Evolutionary conservation across 2,329 filamentous ascomycete species (phyloP), one percentile per base, ranked within the genome.

Genomic region (Aureobasidium mangrovei): DNA sequence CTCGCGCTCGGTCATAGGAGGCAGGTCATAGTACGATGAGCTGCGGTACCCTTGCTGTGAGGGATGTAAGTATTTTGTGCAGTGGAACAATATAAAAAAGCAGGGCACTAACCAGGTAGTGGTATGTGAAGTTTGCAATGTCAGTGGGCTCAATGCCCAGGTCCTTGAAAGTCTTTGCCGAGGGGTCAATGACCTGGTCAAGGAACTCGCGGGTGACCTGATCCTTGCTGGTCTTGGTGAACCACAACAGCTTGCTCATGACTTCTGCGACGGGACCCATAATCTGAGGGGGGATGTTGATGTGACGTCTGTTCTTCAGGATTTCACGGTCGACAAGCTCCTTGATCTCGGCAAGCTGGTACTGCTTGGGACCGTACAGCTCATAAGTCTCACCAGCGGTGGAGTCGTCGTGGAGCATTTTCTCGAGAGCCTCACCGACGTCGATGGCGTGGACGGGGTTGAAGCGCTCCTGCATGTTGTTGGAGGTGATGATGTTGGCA

Each of bases 121-220:
- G 86, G 73, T 91, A 97, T 61, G 89, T 95, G 69, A 89, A 83
- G 70, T 87, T 84, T 70, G 81, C 84, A 64, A 97, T 81, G 60
- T 97, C 91, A 44, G 83, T 86, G 31, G 91, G 88, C 72, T 90
- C 86, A 60, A 98, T 95, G 58, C 82, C 88, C 44, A 98, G 79
- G 67, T 97, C 91, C 72, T 87, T 87, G 75, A 97, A 95, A 1
- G 93, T 97, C 81, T 96, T 97, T 60, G 93, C 93, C 33, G 78
- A 82, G 56, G 83, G 83, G 70, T 98, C 93, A 66, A 98, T 94
- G 62, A 82, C 76, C 72, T 98, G 93, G 72, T 98, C 87, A 64
- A 95, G 82, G 72, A 91, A 95, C 71, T 98, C 91, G 59, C 86
- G 80, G 77, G 96, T 90, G 9, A 98, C 79, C 70, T 95, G 83